Percentiles rank a stretch among this genome's conserved stretches.
Evolutionary conservation across 1,284 basidiomycete genomes (phyloP).

Genomic region (Cryptococcus sp.): DNA sequence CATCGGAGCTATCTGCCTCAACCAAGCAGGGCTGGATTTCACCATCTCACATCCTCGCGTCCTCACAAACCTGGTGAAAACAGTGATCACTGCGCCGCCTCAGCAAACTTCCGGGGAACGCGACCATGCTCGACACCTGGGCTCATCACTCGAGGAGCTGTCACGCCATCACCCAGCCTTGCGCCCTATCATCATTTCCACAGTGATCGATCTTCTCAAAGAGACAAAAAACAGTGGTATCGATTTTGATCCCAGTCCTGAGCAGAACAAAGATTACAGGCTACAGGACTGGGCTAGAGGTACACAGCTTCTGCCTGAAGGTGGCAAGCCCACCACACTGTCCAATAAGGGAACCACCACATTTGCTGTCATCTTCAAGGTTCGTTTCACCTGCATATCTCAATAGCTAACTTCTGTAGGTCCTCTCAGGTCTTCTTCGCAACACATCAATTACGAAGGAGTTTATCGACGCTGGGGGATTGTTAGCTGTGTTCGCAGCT

Average conservation of each 20-base stretch:
- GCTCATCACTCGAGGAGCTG: constrained; percentile 88
- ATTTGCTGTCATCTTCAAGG: constrained; percentile 21
- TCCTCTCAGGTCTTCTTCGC: constrained; percentile 87
- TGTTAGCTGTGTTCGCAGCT: constrained; percentile 70
- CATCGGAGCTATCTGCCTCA: constrained; percentile 94
- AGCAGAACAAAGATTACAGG: constrained; percentile 7
- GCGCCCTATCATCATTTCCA: constrained; percentile 72
- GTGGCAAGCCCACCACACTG: background rate
- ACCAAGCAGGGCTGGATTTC: constrained; percentile 81
- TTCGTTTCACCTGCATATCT: constrained; percentile 4
- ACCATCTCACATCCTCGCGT: constrained; percentile 71
- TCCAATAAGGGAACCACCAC: constrained; percentile 10
- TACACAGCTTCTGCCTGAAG: too few species aligned
- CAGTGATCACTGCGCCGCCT: constrained; percentile 77
- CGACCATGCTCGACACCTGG: constrained; percentile 85
- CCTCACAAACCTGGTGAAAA: constrained; percentile 76
- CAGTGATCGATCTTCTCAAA: constrained; percentile 65
- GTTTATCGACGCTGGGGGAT: constrained; percentile 76
- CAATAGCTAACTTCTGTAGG: constrained; percentile 12
- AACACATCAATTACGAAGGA: constrained; percentile 81
- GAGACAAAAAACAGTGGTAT: constrained; percentile 56
- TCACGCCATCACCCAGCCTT: constrained; percentile 91
- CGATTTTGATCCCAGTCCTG: constrained; percentile 21
- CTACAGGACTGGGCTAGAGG: too few species aligned
- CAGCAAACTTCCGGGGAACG: constrained; percentile 81